These are phyloP conservation scores for Gossypium herbaceum DNA, from an alignment of 345 rosid genomes.

Conservation along the genomic window DNA sequence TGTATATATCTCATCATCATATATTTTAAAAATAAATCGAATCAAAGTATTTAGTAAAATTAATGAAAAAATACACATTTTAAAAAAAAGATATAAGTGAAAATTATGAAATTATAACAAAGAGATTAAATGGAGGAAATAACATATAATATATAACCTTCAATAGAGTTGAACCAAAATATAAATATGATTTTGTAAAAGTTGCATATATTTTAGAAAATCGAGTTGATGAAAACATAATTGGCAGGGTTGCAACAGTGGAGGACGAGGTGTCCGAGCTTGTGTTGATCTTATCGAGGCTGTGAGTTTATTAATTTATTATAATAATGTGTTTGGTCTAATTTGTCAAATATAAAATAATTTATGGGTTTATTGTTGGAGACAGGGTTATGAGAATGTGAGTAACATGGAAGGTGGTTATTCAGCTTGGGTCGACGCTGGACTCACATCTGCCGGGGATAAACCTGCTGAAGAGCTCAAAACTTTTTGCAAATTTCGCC, in stretches of 20 bases:
- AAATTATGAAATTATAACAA: too few species aligned
- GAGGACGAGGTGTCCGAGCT: conserved; percentile 33
- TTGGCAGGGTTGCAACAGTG: conserved; percentile 32
- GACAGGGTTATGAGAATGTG: conserved; percentile 39
- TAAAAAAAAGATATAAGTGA: too few species aligned
- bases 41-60: too few species aligned
- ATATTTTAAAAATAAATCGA: too few species aligned
- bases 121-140: too few species aligned
- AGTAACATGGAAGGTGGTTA: conserved; percentile 49
- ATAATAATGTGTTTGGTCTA: neutral
- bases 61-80: too few species aligned
- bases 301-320: conserved; percentile 22
- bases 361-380: neutral
- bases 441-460: conserved; percentile 35
- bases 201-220: too few species aligned
- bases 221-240: neutral
- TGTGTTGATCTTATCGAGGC: conserved; percentile 40
- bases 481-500: conserved; percentile 41
- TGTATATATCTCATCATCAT: too few species aligned
- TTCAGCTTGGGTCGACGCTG: conserved; percentile 49
- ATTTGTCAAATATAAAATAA: neutral
- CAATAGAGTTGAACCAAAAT: too few species aligned
- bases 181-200: too few species aligned
- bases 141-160: too few species aligned
- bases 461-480: conserved; percentile 43